phyloP scores from a whole-genome alignment of 345 rosid species.

The Adansonia digitata region DNA sequence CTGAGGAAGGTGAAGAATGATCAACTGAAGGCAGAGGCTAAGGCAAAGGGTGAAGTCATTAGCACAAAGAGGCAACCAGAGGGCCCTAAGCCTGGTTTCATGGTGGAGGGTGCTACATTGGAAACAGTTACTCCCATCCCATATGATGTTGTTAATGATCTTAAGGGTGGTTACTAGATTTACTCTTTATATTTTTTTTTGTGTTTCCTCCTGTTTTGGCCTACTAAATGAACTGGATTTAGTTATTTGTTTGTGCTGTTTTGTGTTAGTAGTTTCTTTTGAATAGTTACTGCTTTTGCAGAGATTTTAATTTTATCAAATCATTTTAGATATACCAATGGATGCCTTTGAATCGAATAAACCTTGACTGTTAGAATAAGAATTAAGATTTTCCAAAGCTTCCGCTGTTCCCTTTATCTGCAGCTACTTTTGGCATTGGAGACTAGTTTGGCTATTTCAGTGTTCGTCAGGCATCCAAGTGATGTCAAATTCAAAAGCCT shows the following conservation, averaged over 20 bases:
- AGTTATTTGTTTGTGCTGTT: neutral
- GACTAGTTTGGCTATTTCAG: too few species aligned
- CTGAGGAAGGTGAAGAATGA: conserved; percentile 60
- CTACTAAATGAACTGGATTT: neutral
- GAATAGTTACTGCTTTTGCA: neutral
- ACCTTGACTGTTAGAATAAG: too few species aligned
- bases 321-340: conserved; percentile 8
- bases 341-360: too few species aligned
- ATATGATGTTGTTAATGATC: conserved; percentile 72
- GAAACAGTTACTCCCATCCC: conserved; percentile 77
- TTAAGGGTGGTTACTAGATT: conserved; percentile 65
- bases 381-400: neutral
- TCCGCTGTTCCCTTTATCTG: neutral
- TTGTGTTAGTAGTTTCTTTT: neutral
- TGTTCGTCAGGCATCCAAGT: too few species aligned
- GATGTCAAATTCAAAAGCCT: too few species aligned
- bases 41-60: conserved; percentile 46
- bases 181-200: neutral
- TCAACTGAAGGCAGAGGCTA: conserved; percentile 46
- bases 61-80: conserved; percentile 71
- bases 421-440: neutral
- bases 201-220: neutral
- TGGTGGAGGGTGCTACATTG: conserved; percentile 61
- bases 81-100: conserved; percentile 79
- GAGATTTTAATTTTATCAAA: neutral